These are phyloP conservation scores for Aspergillus caelatus DNA, from an alignment of 2,329 filamentous ascomycete species.

Conservation along the genomic window DNA sequence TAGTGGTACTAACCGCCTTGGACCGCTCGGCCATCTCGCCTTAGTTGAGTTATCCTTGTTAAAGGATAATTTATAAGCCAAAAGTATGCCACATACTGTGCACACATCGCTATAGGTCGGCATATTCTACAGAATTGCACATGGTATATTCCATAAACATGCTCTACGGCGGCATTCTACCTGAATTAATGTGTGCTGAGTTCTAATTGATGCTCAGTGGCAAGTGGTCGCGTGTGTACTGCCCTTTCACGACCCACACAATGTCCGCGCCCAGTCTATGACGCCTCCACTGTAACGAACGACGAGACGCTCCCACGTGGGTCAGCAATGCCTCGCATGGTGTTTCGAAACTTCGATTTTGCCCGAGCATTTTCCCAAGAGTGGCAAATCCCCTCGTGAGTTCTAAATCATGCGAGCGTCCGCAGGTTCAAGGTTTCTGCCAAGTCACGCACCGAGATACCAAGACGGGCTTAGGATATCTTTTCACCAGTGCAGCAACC, in stretches of 20 bases:
- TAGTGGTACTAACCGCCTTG: not conserved
- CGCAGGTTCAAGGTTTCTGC: not conserved
- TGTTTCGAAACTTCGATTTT: not conserved
- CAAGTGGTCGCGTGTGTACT: not conserved
- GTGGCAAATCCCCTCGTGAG: not conserved
- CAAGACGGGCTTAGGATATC: not conserved
- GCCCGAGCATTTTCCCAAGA: not conserved
- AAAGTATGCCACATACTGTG: fast-evolving
- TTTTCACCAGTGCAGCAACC: not conserved
- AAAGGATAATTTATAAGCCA: fast-evolving
- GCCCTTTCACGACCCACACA: not conserved
- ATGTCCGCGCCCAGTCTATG: not conserved
- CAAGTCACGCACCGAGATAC: constrained; percentile 6
- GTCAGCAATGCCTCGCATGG: not conserved
- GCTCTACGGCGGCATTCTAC: not conserved
- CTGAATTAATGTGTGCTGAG: not conserved
- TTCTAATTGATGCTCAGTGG: not conserved
- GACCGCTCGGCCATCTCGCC: constrained; percentile 1
- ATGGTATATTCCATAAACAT: not conserved
- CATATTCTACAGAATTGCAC: not conserved
- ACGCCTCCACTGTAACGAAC: not conserved
- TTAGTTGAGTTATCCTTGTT: fast-evolving
- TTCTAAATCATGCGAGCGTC: not conserved
- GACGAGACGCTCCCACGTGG: not conserved
- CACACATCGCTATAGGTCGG: too few relatives aligned